A percentile compares a stretch with the other conserved stretches of the same genome.
Evolutionary conservation across 768 basidiomycete genomes (phyloP).

Genomic region (Basidioascus undulatus): DNA sequence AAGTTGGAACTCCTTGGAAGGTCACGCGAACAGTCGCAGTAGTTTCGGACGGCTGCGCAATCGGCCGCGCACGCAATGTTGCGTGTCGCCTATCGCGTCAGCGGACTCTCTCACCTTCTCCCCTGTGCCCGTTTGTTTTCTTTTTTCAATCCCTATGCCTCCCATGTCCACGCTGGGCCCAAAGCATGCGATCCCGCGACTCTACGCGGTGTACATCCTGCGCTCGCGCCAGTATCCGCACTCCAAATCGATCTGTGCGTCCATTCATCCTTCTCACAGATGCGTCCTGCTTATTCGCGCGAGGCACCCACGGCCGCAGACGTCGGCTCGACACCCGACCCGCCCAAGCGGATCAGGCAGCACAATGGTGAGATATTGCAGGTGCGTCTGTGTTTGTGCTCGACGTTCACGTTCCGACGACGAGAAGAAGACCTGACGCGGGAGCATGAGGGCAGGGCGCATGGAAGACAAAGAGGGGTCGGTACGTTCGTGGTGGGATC

Average conservation of each 20-base stretch:
- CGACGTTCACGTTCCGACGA: background rate
- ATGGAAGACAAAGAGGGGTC: background rate
- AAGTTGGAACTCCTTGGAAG: too few relatives aligned
- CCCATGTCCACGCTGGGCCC: too few relatives aligned
- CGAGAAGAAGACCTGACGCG: background rate
- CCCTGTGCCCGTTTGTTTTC: too few relatives aligned
- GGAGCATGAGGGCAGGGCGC: conserved; percentile 7
- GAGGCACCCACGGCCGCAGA: conserved; percentile 11
- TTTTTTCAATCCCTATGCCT: too few relatives aligned
- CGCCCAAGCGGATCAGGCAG: conserved; percentile 20
- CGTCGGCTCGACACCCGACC: conserved; percentile 22
- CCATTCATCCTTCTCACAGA: conserved; percentile 2
- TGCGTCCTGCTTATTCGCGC: too few relatives aligned
- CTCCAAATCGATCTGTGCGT: conserved; percentile 16
- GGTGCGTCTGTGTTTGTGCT: conserved; percentile 1
- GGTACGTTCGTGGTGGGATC: background rate
- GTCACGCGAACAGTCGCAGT: too few relatives aligned
- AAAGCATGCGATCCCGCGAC: conserved; percentile 19
- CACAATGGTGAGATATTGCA: conserved; percentile 21
- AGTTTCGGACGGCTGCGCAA: too few relatives aligned
- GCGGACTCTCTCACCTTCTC: too few relatives aligned
- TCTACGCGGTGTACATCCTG: conserved; percentile 25
- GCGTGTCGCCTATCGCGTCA: too few relatives aligned
- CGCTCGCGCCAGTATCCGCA: conserved; percentile 12
- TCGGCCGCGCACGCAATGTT: too few relatives aligned